Conservation (phyloP, 768 basidiomycete species). For the Mycena olivaceomarginata region DNA sequence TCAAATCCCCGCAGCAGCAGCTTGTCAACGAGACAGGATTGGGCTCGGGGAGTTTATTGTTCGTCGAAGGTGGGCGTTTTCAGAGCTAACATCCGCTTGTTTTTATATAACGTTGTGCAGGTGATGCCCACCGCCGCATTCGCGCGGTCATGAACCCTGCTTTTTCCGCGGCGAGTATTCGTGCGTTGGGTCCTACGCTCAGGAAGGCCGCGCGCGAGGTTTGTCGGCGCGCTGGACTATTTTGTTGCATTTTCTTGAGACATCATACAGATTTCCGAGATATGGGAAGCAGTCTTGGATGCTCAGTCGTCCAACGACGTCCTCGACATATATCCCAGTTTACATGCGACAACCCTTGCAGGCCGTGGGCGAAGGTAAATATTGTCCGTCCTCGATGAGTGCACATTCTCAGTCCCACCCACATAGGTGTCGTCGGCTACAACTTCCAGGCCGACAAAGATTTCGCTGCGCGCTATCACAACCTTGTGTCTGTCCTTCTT, state of each 20-base stretch:
- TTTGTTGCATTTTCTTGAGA: neutral
- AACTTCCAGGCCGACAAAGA: slow-evolving; percentile 45
- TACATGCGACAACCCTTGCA: slow-evolving; percentile 40
- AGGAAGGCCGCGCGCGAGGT: slow-evolving; percentile 39
- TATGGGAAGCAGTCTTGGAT: slow-evolving; percentile 35
- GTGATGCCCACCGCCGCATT: slow-evolving; percentile 41
- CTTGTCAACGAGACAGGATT: slow-evolving; percentile 39
- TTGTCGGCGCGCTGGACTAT: neutral
- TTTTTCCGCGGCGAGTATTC: slow-evolving; percentile 40
- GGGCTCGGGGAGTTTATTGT: slow-evolving; percentile 36
- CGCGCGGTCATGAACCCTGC: slow-evolving; percentile 42
- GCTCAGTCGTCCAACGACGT: slow-evolving; percentile 34
- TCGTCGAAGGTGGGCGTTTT: slow-evolving; percentile 35
- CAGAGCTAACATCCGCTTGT: neutral
- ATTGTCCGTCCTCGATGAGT: neutral
- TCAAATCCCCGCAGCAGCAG: slow-evolving; percentile 41
- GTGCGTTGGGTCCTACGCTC: slow-evolving; percentile 38
- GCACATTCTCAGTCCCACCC: neutral
- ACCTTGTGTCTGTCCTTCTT: slow-evolving; percentile 34
- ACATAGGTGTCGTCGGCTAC: slow-evolving; percentile 40
- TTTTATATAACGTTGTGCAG: slow-evolving; percentile 6
- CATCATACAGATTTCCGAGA: slow-evolving; percentile 23
- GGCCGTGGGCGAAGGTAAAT: slow-evolving; percentile 42
- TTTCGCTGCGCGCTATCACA: slow-evolving; percentile 39
- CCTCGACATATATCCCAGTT: slow-evolving; percentile 40